These are phyloP conservation scores for Beta macrorhiza DNA, from an alignment of 179 eudicot species.

Conservation along the genomic window DNA sequence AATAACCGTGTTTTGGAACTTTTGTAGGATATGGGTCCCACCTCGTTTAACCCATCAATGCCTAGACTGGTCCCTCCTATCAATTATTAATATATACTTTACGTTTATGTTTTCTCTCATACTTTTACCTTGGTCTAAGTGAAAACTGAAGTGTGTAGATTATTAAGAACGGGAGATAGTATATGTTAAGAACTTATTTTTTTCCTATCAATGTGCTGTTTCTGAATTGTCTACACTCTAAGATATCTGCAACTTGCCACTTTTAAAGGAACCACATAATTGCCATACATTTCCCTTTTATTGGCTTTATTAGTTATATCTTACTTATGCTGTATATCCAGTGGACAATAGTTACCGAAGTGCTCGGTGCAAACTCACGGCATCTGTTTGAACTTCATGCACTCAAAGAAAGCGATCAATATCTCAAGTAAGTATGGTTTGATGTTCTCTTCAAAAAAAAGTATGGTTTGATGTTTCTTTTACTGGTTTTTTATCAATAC, in stretches of 20 bases:
- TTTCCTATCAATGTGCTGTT: not conserved
- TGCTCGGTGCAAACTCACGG: constrained; percentile 76
- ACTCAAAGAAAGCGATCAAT: constrained; percentile 67
- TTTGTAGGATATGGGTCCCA: too few relatives aligned
- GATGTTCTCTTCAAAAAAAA: constrained; percentile 11
- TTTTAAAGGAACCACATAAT: not conserved
- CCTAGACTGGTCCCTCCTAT: too few relatives aligned
- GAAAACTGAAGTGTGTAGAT: too few relatives aligned
- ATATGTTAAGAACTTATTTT: not conserved
- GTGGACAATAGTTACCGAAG: constrained; percentile 76
- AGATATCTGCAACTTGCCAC: not conserved
- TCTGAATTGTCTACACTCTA: not conserved
- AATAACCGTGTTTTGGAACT: too few relatives aligned
- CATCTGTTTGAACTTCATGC: constrained; percentile 94
- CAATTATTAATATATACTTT: too few relatives aligned
- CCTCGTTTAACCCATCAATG: too few relatives aligned
- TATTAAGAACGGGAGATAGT: not conserved
- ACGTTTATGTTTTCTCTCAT: too few relatives aligned
- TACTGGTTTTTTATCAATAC: not conserved
- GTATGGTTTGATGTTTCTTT: constrained; percentile 30
- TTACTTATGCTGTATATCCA: constrained; percentile 35
- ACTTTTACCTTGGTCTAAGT: too few relatives aligned
- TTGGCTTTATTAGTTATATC: not conserved
- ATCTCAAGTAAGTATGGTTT: constrained; percentile 54
- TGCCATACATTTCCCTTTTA: not conserved